phyloP scores from a whole-genome alignment of 2,329 filamentous ascomycete species.

The Trichocomaceae sp. region DNA sequence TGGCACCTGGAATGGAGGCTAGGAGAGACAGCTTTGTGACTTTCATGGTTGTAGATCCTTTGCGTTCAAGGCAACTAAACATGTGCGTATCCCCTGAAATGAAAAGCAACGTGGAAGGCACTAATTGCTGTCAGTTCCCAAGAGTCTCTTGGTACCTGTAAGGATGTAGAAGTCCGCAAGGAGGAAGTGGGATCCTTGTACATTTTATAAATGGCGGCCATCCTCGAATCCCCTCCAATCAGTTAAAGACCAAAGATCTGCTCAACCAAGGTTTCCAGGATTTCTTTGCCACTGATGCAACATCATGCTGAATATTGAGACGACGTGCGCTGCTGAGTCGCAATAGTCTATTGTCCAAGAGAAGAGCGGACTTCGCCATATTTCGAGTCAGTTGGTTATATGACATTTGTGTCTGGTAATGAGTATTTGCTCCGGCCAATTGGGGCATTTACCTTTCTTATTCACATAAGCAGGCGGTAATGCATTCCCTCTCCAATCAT shows the following conservation, averaged over 20 bases:
- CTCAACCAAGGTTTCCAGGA: conserved; percentile 1
- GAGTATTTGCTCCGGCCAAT: neutral
- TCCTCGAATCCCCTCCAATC: neutral
- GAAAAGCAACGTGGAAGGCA: neutral
- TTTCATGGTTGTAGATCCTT: neutral
- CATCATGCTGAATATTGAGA: neutral
- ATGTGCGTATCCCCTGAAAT: no score
- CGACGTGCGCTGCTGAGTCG: neutral
- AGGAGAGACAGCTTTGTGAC: neutral
- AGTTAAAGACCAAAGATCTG: neutral
- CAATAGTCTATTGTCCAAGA: neutral
- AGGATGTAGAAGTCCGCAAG: neutral
- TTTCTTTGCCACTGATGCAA: conserved; percentile 10
- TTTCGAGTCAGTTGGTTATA: neutral
- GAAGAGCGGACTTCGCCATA: neutral
- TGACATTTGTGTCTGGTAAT: conserved; percentile 6
- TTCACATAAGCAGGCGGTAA: neutral
- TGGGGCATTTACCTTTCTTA: neutral
- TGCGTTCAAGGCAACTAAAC: neutral
- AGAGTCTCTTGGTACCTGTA: neutral
- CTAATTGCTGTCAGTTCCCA: neutral
- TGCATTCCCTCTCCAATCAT: neutral
- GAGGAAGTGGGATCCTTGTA: neutral
- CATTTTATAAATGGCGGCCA: neutral
- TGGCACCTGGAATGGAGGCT: conserved; percentile 1